Evolutionary conservation across 805 yeast genomes (phyloP).

Genomic region (Saturnispora sanitii): DNA sequence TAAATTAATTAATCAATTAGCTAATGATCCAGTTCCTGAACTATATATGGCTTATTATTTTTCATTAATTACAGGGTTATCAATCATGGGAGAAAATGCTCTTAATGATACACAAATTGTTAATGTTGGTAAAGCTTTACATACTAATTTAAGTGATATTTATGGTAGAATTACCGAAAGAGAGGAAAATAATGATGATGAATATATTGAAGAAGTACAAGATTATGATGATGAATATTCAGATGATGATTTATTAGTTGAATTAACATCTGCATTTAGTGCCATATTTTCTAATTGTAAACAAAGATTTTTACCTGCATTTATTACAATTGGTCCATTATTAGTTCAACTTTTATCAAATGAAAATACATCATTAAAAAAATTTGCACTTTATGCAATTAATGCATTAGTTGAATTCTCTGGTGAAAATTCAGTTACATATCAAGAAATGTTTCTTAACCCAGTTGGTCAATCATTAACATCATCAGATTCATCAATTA

Average conservation of each 20-base stretch:
- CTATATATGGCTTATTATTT: conserved; percentile 69
- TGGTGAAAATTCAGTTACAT: conserved; percentile 57
- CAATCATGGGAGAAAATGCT: conserved; percentile 55
- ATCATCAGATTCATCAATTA: conserved; percentile 56
- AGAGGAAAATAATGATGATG: conserved; percentile 69
- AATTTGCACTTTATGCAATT: conserved; percentile 71
- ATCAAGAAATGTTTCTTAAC: conserved; percentile 53
- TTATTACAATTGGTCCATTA: conserved; percentile 55
- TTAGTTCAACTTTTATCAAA: conserved; percentile 53
- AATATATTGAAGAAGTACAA: conserved; percentile 77
- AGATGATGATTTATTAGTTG: conserved; percentile 85
- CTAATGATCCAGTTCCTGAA: conserved; percentile 76
- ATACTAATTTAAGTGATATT: conserved; percentile 53
- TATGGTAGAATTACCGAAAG: conserved; percentile 63
- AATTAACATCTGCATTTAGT: conserved; percentile 66
- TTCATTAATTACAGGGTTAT: conserved; percentile 57
- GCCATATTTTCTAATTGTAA: conserved; percentile 58
- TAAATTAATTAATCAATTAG: conserved; percentile 57
- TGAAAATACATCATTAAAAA: conserved; percentile 54
- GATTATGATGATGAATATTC: conserved; percentile 77
- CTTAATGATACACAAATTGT: conserved; percentile 46
- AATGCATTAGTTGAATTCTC: conserved; percentile 75
- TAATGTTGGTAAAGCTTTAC: conserved; percentile 49
- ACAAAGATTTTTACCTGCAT: conserved; percentile 49
- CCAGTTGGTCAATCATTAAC: conserved; percentile 59